These are phyloP conservation scores for Cystobasidium slooffiae DNA, from an alignment of 1,284 basidiomycete genomes.

Conservation along the genomic window DNA sequence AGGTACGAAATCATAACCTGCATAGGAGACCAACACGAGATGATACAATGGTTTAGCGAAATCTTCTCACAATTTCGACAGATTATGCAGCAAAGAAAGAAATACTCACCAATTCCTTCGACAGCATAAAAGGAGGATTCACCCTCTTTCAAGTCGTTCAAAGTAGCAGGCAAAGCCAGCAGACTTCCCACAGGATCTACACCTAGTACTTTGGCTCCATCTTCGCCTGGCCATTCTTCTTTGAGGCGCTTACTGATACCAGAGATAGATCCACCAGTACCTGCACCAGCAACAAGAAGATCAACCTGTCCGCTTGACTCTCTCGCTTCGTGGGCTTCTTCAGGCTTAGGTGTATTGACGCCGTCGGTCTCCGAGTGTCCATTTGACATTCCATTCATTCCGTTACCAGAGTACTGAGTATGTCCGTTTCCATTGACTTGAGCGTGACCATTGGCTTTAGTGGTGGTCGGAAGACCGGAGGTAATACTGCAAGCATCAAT, in stretches of 20 bases:
- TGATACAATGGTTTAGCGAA: too few species aligned
- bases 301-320: conserved; percentile 68
- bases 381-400: conserved; percentile 20
- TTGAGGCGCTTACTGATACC: conserved; percentile 83
- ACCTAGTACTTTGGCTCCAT: conserved; percentile 71
- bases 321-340: conserved; percentile 48
- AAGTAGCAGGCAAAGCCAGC: conserved; percentile 71
- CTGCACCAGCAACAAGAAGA: conserved; percentile 83
- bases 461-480: conserved; percentile 20
- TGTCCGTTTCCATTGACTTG: conserved; percentile 7
- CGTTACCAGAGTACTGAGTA: neutral
- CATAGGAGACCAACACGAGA: too few species aligned
- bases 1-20: conserved; percentile 74
- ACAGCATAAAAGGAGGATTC: conserved; percentile 73
- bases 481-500: conserved; percentile 3
- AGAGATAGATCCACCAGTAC: conserved; percentile 92
- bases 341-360: conserved; percentile 3
- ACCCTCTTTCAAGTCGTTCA: conserved; percentile 65
- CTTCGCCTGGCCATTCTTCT: conserved; percentile 64
- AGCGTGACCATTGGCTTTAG: conserved; percentile 3
- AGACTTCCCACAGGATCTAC: conserved; percentile 93
- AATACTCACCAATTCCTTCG: conserved; percentile 82
- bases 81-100: too few species aligned
- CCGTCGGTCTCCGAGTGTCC: neutral
- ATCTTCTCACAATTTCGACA: too few species aligned